A percentile compares a stretch with the other conserved stretches of the same genome.
Conservation (phyloP, 2,329 filamentous ascomycete species). For the Didymellaceae sp. region DNA sequence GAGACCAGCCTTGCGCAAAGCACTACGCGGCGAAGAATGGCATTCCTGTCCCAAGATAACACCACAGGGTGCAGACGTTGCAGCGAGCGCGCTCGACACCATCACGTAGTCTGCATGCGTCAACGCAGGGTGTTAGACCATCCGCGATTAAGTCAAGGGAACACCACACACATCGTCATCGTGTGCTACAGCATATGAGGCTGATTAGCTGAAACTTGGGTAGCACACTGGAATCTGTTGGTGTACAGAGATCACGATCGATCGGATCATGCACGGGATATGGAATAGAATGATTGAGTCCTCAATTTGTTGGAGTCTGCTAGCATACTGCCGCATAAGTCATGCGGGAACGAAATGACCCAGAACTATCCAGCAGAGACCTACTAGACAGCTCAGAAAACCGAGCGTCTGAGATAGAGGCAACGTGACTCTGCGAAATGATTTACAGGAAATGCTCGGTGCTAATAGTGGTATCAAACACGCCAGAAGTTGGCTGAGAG, state of each 20-base stretch:
- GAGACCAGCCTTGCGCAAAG: slow-evolving; percentile 3
- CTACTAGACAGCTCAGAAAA: slow-evolving; percentile 20
- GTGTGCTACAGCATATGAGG: slow-evolving; percentile 4
- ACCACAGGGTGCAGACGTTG: slow-evolving; percentile 2
- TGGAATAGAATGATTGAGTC: neutral
- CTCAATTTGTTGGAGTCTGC: slow-evolving; percentile 8
- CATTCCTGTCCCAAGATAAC: neutral
- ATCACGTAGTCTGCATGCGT: neutral
- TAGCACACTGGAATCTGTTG: neutral
- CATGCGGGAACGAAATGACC: slow-evolving; percentile 21
- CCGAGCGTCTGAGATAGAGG: slow-evolving; percentile 22
- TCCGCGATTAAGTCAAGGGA: neutral
- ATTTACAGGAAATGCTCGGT: slow-evolving; percentile 29
- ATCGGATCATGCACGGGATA: neutral
- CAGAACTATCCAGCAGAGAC: slow-evolving; percentile 30
- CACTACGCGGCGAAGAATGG: slow-evolving; percentile 3
- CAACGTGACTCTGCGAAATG: slow-evolving; percentile 28
- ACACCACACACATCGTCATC: neutral
- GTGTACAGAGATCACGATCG: neutral
- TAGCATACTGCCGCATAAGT: slow-evolving; percentile 13
- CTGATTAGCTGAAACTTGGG: neutral
- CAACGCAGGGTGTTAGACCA: slow-evolving; percentile 1
- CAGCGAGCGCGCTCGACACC: no score
- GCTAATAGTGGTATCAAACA: slow-evolving; percentile 31
- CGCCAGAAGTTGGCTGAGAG: slow-evolving; percentile 2